Base-by-base conservation (phyloP, 441 rosid genomes). In the Populus trichocarpa region DNA sequence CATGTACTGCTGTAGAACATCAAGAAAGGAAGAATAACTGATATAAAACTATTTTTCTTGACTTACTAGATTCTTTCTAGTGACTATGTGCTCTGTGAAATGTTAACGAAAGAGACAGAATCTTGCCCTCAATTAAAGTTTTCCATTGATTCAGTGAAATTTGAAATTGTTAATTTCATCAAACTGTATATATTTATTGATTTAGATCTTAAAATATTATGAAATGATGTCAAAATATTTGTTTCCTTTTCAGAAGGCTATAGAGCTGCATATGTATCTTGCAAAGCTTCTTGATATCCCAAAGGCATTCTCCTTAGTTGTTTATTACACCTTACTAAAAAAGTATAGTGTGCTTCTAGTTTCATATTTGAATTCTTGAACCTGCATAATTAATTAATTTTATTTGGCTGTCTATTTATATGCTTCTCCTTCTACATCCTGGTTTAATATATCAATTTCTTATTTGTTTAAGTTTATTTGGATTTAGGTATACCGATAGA, bases 401-500 rank as follows among this genome's bases (percentile, higher is more conserved):
- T 57, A 20, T 61, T 61, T 61, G 20, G 28, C 22, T 14, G n/a
- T 64, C 28, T 25, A 32, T 61, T 10, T 67, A 12, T 26, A 50
- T 8, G 9, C 6, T 13, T 11, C 35, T 36, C 50, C 25, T 12
- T 50, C n/a, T 50, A 6, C 11, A 26, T 63, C 30, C 22, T 26
- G 67, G 68, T 70, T 9, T 42, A 32, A 30, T 77, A 64, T 72
- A 26, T 46, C 23, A 23, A 32, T 13, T 12, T 71, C 18, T 72
- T 78, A 33, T 78, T 83, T 46, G 77, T 25, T 18, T 65, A 36
- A 66, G 36, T n/a, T 78, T 66, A 70, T 57, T 85, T 36, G 74
- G 84, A 70, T 77, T 84, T 78, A 96, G 99, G 93, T 91, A 90
- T 85, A 96, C 99, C 25, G 99, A 94, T 79, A 88, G 98, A 86